Evolutionary conservation across 805 yeast genomes (phyloP), one percentile per base, ranked within the genome.

Genomic region (Ascoidea tarda): DNA sequence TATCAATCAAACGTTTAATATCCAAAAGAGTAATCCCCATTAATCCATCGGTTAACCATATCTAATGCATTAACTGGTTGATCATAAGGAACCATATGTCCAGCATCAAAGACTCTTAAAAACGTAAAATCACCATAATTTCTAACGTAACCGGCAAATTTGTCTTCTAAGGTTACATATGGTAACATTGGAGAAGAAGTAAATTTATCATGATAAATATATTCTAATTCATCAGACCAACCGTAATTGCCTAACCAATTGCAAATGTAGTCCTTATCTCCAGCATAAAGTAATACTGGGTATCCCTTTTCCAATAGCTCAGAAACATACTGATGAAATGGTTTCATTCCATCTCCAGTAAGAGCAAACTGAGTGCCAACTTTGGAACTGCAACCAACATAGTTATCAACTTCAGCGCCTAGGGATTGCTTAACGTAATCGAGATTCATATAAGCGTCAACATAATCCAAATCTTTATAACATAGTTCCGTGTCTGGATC

Each of bases 1-100:
- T 21, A 21, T 21, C 28, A 32, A 14, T 32, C 5, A 21, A 42
- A 42, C 28, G 31, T 12, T 38, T 21, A 32, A 46, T 57, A 51
- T 6, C 56, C 52, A n/a, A 59, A 53, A 45, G 55, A 54, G 48
- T 58, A 61, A 32, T 63, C 59, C 46, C 87, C 88, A 47, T 73
- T 55, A 33, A 87, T 65, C 96, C 96, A 87, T 59, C 79, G 70
- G 69, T 84, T 81, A 28, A 85, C 74, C 83, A 87, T 78, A 44
- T 78, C 77, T 59, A 82, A 73, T 1, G 93, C 71, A 58, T 75
- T 76, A 59, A 75, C 82, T 6, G 95, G 95, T 69, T 87, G 91
- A 67, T 88, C 91, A 60, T 74, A 84, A 38, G 96, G 95, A 58
- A 87, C 95, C 96, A 88, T 85, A 66, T 88, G 96, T 8, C 96